Percentiles rank a stretch among this genome's conserved stretches.
phyloP scores from a whole-genome alignment of 148 eudicot species.

The Euryodendron excelsum region DNA sequence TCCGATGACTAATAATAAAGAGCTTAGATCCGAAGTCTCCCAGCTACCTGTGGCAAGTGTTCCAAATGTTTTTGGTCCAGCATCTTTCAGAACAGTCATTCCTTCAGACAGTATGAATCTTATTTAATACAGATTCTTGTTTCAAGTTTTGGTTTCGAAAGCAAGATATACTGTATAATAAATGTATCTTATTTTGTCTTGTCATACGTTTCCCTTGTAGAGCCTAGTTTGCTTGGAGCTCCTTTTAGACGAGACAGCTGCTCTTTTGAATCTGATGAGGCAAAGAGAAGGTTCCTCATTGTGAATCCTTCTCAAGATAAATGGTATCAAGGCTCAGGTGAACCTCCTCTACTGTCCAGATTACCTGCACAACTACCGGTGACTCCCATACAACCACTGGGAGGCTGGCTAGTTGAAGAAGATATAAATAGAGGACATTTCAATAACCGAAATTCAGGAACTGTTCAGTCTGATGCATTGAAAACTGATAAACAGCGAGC shows the following conservation, averaged over 20 bases:
- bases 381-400: constrained; percentile 38
- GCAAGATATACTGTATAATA: constrained; percentile 4
- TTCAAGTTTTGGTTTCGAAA: constrained; percentile 9
- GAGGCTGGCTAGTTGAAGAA: constrained; percentile 65
- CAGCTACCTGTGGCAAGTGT: constrained; percentile 40
- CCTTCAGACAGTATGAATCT: constrained; percentile 64
- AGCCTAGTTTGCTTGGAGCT: constrained; percentile 81
- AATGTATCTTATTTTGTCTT: constrained; percentile 12
- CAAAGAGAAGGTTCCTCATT: constrained; percentile 32
- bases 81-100: constrained; percentile 32
- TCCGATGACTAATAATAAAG: constrained; percentile 38
- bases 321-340: constrained; percentile 42
- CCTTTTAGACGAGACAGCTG: constrained; percentile 56
- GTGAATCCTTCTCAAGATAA: constrained; percentile 36
- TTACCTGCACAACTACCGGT: constrained; percentile 45
- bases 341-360: constrained; percentile 59
- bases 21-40: constrained; percentile 45
- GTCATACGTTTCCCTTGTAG: constrained; percentile 32
- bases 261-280: constrained; percentile 39
- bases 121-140: constrained; percentile 1
- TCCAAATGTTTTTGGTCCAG: constrained; percentile 42
- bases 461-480: constrained; percentile 32
- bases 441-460: constrained; percentile 29
- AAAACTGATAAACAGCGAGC: constrained; percentile 46
- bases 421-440: constrained; percentile 39